Evolutionary conservation across 2,329 filamentous ascomycete species (phyloP).

Genomic region (Hypoxylon sp.): DNA sequence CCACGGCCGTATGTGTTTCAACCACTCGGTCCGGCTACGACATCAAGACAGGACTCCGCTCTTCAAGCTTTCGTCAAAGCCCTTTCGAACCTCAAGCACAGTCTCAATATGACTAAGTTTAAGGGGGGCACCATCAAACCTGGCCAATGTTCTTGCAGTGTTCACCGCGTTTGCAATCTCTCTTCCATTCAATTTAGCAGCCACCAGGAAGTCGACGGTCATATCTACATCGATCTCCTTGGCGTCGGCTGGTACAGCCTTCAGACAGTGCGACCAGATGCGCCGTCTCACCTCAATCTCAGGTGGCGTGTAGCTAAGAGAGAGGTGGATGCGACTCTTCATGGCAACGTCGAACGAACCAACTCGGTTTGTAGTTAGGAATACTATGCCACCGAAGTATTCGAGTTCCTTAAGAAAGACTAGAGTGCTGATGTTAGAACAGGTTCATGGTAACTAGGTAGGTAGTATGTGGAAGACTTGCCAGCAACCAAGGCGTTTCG

Average conservation of each 20-base stretch:
- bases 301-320: constrained; percentile 53
- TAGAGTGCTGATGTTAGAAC: constrained; percentile 17
- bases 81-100: constrained; percentile 48
- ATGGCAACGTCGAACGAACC: constrained; percentile 60
- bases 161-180: constrained; percentile 51
- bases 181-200: constrained; percentile 46
- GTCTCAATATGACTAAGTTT: constrained; percentile 49
- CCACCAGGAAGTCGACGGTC: constrained; percentile 34
- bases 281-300: constrained; percentile 43
- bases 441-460: not conserved
- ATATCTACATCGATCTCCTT: constrained; percentile 38
- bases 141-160: constrained; percentile 50
- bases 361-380: constrained; percentile 61
- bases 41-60: constrained; percentile 48
- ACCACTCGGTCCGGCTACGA: no score
- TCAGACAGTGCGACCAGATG: constrained; percentile 49
- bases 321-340: constrained; percentile 60
- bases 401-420: constrained; percentile 60
- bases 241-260: constrained; percentile 27
- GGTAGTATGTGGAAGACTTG: constrained; percentile 21
- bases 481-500: constrained; percentile 49
- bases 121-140: constrained; percentile 45
- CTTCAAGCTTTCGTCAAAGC: constrained; percentile 47
- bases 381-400: constrained; percentile 60
- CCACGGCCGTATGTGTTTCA: no score